A percentile compares a stretch with the other conserved stretches of the same genome.
Conservation (phyloP, 139 green algal genomes). For the Volvox reticuliferus region DNA sequence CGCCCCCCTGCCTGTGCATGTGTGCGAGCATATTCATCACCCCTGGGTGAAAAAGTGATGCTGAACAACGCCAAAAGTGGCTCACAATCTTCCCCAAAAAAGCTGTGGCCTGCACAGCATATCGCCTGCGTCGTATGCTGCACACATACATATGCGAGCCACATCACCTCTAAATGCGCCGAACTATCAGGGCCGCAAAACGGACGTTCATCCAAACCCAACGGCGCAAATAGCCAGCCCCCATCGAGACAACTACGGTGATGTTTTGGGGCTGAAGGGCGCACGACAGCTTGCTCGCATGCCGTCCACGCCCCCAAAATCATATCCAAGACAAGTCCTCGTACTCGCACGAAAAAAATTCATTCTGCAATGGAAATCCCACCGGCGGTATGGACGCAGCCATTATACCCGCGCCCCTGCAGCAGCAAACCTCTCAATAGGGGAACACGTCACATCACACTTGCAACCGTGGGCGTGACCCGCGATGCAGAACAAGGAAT, state of each 20-base stretch:
- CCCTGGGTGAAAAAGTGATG: too few species aligned
- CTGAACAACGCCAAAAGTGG: slow-evolving; percentile 11
- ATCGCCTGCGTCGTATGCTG: not conserved
- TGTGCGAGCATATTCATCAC: not conserved
- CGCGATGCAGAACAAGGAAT: too few species aligned
- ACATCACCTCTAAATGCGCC: not conserved
- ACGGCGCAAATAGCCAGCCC: too few species aligned
- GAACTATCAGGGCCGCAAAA: not conserved
- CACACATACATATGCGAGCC: not conserved
- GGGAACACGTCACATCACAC: not conserved
- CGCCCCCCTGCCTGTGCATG: not conserved
- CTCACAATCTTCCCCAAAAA: not conserved
- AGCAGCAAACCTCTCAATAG: not conserved
- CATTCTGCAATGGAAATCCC: not conserved
- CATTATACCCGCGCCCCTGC: not conserved
- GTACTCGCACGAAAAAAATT: not conserved
- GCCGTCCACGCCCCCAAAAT: not conserved
- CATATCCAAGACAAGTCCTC: not conserved
- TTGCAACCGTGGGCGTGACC: not conserved
- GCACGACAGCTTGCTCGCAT: not conserved
- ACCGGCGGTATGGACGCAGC: not conserved
- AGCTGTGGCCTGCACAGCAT: not conserved
- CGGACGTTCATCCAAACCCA: not conserved
- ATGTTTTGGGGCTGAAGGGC: not conserved
- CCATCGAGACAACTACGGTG: too few species aligned